A percentile compares a stretch with the other conserved stretches of the same genome.
These are phyloP conservation scores for Moringa oleifera DNA, from an alignment of 345 rosid species.

Conservation along the genomic window DNA sequence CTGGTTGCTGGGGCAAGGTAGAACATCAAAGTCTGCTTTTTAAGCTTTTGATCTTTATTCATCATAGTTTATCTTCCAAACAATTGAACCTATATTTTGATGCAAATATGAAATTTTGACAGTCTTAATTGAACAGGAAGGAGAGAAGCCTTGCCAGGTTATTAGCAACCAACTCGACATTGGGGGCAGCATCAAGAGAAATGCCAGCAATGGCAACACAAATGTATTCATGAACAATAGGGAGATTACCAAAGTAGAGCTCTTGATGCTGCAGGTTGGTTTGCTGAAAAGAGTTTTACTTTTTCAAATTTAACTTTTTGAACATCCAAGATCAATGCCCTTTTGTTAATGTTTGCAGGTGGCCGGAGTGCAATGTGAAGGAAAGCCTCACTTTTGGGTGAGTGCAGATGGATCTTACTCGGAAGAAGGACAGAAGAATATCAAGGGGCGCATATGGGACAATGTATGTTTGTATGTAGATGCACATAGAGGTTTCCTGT, in stretches of 20 bases:
- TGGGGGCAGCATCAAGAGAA: constrained; percentile 36
- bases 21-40: constrained; percentile 10
- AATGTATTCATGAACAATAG: constrained; percentile 50
- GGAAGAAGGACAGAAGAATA: constrained; percentile 73
- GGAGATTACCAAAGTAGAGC: constrained; percentile 62
- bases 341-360: constrained; percentile 36
- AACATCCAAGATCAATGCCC: neutral
- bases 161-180: constrained; percentile 47
- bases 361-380: constrained; percentile 66
- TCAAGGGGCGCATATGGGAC: constrained; percentile 53
- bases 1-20: constrained; percentile 98
- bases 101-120: too few relatives aligned
- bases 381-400: constrained; percentile 61
- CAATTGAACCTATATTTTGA: constrained; percentile 15
- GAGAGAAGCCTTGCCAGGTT: constrained; percentile 72
- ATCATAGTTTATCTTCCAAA: neutral
- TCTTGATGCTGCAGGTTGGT: constrained; percentile 64
- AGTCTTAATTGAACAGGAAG: constrained; percentile 44
- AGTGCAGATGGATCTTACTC: constrained; percentile 52
- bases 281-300: constrained; percentile 8
- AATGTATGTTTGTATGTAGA: constrained; percentile 38
- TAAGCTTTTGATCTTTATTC: neutral
- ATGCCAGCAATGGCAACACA: constrained; percentile 81
- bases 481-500: constrained; percentile 6
- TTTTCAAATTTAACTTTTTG: constrained; percentile 4